Evolutionary conservation across 108 stramenopile genomes (phyloP), one percentile per base, ranked within the genome.

Genomic region (Cylindrotheca fusiformis): DNA sequence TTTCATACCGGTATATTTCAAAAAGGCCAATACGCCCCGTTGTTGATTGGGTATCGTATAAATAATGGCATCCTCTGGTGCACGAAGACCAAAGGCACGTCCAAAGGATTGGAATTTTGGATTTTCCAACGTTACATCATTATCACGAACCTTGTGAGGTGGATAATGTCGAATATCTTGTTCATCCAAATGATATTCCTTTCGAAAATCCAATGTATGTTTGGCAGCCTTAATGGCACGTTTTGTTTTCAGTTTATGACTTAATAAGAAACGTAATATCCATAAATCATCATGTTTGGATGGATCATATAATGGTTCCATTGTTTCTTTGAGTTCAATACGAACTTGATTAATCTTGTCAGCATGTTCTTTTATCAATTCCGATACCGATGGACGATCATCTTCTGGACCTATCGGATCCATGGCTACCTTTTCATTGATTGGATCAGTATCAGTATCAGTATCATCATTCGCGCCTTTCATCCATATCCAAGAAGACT

Each of bases 241-340:
- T 32, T 71, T 71, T 27, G 26, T 6, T 21, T 58, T 63, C 32
- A 62, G 59, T 60, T 71, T 71, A 32, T 71, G 70, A 33, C 56
- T 64, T 47, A 71, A 25, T 5, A 71, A 2, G 44, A 71, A 71
- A 1, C 63, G 22, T 4, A 71, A 44, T 22, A 71, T 71, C 70
- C 70, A 71, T 46, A 71, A 50, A 26, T 71, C 70, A 49, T 71
- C 70, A 48, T 71, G 67, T 32, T 68, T 68, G 50, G 12, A 19
- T 29, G 54, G 19, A 19, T 67, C 65, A 20, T 56, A 67, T 18
- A 48, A 12, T 6, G 55, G 31, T 21, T 56, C 31, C n/a, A n/a
- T n/a, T n/a, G n/a, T n/a, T 0, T 67, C 41, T 31, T 67, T 8
- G 21, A 65, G 32, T 10, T 19, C 63, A 2, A n/a, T 32, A 44